Percentiles rank a stretch among this genome's conserved stretches.
Conservation (phyloP, 768 basidiomycete genomes). For the Hygrophorus russula region DNA sequence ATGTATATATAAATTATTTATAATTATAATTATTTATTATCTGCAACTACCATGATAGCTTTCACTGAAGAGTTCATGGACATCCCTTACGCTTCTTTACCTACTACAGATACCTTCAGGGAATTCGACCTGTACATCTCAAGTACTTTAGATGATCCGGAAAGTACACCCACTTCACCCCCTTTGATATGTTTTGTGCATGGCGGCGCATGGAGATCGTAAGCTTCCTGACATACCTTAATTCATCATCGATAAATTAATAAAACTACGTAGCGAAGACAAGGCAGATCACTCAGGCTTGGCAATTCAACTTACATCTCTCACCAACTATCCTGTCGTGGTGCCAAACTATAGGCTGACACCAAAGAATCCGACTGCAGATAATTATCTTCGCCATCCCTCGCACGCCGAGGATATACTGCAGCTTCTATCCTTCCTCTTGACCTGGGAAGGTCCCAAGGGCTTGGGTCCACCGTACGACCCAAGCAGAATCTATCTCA, state of each 20-base stretch:
- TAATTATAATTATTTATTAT: neutral
- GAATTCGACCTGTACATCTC: conserved; percentile 48
- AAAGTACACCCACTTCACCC: conserved; percentile 1
- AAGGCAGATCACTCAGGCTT: conserved; percentile 47
- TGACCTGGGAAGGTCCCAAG: conserved; percentile 30
- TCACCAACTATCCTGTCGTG: conserved; percentile 46
- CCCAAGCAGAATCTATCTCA: conserved; percentile 35
- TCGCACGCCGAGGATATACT: conserved; percentile 59
- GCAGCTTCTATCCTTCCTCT: conserved; percentile 47
- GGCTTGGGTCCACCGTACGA: conserved; percentile 20
- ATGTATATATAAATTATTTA: neutral
- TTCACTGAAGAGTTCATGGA: conserved; percentile 18
- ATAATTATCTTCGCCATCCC: conserved; percentile 46
- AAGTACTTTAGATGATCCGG: neutral
- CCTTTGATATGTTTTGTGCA: conserved; percentile 67
- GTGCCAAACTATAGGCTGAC: conserved; percentile 77
- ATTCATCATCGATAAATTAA: neutral
- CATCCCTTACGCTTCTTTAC: conserved; percentile 26
- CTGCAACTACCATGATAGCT: neutral
- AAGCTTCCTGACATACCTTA: conserved; percentile 17
- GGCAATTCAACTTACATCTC: conserved; percentile 38
- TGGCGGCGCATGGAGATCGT: conserved; percentile 80
- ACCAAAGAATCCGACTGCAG: conserved; percentile 24
- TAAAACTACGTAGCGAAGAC: conserved; percentile 45
- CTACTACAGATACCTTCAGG: conserved; percentile 21